Evolutionary conservation across 2,329 filamentous ascomycete genomes (phyloP), one percentile per base, ranked within the genome.

Genomic region (Trichoderma endophyticum): DNA sequence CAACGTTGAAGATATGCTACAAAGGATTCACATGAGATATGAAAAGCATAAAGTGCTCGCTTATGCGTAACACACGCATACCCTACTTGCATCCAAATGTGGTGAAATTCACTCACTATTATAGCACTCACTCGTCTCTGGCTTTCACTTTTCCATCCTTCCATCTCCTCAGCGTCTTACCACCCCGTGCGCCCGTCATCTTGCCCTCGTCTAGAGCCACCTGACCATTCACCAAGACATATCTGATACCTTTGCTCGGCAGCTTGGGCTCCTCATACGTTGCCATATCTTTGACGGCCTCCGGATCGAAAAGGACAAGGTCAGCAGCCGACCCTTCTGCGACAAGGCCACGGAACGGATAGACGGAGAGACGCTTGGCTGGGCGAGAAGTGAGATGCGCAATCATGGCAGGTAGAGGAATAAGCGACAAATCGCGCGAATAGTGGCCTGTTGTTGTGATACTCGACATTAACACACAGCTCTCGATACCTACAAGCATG

Each of bases 301-400:
- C 72, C 15, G 76, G 73, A n/a, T 77, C 71, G 26, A 77, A 77
- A 3, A 77, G 57, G 1, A 77, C 75, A 24, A 77, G 56, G 18
- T 77, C 76, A 15, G 76, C 76, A 21, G 76, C 76, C 9, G 76
- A 76, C 6, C 75, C 76, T 36, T 75, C 74, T 1, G 73, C 73
- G 24, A 77, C n/a, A 4, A 75, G 69, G 4, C 76, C 76, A 5
- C 76, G 73, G 54, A 73, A 71, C 2, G 76, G 76, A 18, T 76
- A 76, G 15, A 77, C 69, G 12, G 72, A 72, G 11, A 77, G 73
- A 5, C 76, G 75, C 61, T 76, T 76, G 8, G 76, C 76, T 9
- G 76, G 76, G 7, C 76, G 73, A 24, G 75, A 76, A 1, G 76
- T 77, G 21, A 77, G 61, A 48, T 76, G 76, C 4, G 76, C 74